Conservation (phyloP, 768 basidiomycete species). For the Lactifluus piperatus region DNA sequence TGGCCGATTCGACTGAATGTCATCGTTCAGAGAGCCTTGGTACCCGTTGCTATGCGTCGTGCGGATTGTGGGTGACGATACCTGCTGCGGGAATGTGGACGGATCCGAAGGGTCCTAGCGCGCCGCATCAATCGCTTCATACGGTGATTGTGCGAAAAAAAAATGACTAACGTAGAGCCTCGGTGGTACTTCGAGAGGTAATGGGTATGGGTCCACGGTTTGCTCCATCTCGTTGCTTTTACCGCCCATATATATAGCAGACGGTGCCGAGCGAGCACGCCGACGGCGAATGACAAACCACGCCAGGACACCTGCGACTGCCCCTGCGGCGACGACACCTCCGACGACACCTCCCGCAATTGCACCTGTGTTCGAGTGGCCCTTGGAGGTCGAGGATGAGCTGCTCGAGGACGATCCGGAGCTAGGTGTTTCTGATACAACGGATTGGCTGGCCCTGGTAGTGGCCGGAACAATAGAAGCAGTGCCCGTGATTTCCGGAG, state of each 20-base stretch:
- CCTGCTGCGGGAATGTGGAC: constrained; percentile 11
- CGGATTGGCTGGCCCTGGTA: not conserved
- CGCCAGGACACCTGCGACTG: constrained; percentile 32
- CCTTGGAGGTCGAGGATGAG: not conserved
- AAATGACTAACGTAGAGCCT: constrained; percentile 13
- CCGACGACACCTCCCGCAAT: constrained; percentile 59
- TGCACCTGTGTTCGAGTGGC: constrained; percentile 38
- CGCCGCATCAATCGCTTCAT: not conserved
- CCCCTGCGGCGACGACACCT: constrained; percentile 38
- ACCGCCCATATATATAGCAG: constrained; percentile 14
- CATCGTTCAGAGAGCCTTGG: not conserved
- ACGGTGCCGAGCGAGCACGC: constrained; percentile 22
- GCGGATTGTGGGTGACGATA: constrained; percentile 10
- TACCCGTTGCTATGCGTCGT: not conserved
- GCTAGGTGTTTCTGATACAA: not conserved
- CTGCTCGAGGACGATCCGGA: not conserved
- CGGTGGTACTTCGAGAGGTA: not conserved
- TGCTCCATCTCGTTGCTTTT: not conserved
- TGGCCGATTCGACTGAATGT: not conserved
- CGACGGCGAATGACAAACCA: constrained; percentile 33
- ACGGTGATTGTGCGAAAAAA: not conserved
- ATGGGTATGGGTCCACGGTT: not conserved
- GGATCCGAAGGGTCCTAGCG: constrained; percentile 21
- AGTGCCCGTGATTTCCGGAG: constrained; percentile 3
- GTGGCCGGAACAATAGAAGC: not conserved